Evolutionary conservation across 2,329 filamentous ascomycete genomes (phyloP), one percentile per base, ranked within the genome.

Genomic region (Fonsecaea erecta): DNA sequence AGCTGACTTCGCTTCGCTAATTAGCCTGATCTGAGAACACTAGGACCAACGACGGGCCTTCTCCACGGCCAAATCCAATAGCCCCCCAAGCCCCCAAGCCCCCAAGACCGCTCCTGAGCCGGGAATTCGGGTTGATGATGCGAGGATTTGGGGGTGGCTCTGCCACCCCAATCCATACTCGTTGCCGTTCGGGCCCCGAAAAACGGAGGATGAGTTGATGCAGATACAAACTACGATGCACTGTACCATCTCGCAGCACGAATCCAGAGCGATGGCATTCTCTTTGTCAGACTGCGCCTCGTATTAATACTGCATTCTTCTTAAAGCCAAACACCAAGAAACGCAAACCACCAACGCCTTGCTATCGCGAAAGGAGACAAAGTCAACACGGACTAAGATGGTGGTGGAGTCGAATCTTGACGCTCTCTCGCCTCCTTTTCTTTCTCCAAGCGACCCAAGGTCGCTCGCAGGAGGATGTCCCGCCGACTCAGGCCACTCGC

Each of bases 381-480:
- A 16, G 9, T 4, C 26, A 34, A 28, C 34, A 53, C 51, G 14
- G 14, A 18, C 28, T 28, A 21, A 60, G 52, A 62, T 24, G 55
- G 59, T 21, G 60, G 56, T 2, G 67, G 46, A 26, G 63, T 48
- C n/a, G 62, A 34, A 35, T 68, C 65, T 14, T 62, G 35, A 14
- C 37, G 51, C 21, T 60, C 35, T 52, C 28, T 28, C 32, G 57
- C 57, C 43, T 60, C 57, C 14, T 26, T 52, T 56, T 68, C 60
- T 43, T 68, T 51, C 5, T 55, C 60, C 52, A 64, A 54, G 18
- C 52, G 60, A 65, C 69, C 80, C 77, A 0, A 89, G 90, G 21
- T 46, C 4, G 90, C 91, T 60, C 82, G 86, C 0, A 91, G 92
- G 60, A 95, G 81, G 37, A 92, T 85, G 72, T 96, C 91, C 63